These are phyloP conservation scores for Chiua virens DNA, from an alignment of 768 basidiomycete genomes.

Conservation along the genomic window DNA sequence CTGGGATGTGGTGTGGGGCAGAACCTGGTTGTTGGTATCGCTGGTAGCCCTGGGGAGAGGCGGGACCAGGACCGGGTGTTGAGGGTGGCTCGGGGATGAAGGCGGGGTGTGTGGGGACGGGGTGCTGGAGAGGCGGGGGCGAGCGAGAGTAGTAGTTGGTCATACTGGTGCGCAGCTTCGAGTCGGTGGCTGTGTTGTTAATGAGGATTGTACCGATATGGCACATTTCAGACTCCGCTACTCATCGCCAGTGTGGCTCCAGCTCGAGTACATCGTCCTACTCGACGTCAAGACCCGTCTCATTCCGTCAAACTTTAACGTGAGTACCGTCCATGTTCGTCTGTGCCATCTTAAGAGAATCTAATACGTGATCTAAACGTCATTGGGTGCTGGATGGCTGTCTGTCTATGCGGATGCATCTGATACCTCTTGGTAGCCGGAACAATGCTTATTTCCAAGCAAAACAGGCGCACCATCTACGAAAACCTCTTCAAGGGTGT, in stretches of 20 bases:
- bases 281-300: conserved; percentile 38
- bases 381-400: conserved; percentile 35
- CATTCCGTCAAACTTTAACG: conserved; percentile 18
- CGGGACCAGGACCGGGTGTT: conserved; percentile 65
- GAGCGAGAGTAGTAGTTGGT: conserved; percentile 47
- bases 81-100: conserved; percentile 83
- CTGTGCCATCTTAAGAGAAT: conserved; percentile 7
- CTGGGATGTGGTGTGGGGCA: conserved; percentile 38
- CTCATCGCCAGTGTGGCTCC: conserved; percentile 6
- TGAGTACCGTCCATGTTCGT: conserved; percentile 20
- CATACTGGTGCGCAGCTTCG: conserved; percentile 11
- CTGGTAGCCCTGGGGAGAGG: conserved; percentile 56
- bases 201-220: conserved; percentile 12
- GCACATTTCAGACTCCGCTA: conserved; percentile 25
- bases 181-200: background rate
- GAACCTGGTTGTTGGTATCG: conserved; percentile 30
- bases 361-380: background rate
- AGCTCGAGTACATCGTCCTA: conserved; percentile 27
- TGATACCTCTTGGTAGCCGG: conserved; percentile 24
- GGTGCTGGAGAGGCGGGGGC: conserved; percentile 82
- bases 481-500: conserved; percentile 99
- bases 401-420: conserved; percentile 27
- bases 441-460: conserved; percentile 89
- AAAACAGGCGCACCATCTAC: conserved; percentile 94
- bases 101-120: conserved; percentile 84